Percentiles rank a stretch among this genome's conserved stretches.
phyloP scores from a whole-genome alignment of 371 early-diverging fungal species.

The Synchytrium microbalum region DNA sequence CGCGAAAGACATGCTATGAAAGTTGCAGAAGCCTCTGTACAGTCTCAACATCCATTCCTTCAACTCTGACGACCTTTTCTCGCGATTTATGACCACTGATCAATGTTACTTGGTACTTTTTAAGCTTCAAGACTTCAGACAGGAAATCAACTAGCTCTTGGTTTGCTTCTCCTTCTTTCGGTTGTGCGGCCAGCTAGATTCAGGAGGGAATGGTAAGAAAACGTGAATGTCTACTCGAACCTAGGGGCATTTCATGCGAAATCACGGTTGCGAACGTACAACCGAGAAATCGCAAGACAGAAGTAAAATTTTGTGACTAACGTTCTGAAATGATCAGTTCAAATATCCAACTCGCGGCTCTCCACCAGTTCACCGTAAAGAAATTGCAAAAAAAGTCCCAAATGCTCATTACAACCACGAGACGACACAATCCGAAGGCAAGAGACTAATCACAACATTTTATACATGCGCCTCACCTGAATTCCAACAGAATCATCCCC shows the following conservation, averaged over 20 bases:
- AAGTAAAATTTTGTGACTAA: not conserved
- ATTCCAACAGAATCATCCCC: not conserved
- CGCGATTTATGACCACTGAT: slow-evolving; percentile 1
- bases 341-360: not conserved
- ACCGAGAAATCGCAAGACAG: not conserved
- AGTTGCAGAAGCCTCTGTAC: not conserved
- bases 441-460: too few species aligned
- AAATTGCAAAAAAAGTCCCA: not conserved
- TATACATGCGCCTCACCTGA: not conserved
- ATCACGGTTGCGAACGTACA: not conserved
- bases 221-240: too few species aligned
- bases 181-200: slow-evolving; percentile 1
- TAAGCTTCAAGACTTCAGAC: not conserved
- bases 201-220: too few species aligned
- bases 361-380: not conserved
- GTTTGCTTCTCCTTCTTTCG: slow-evolving; percentile 1
- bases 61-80: not conserved
- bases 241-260: not conserved
- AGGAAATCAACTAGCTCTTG: not conserved
- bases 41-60: not conserved
- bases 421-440: too few species aligned
- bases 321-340: not conserved
- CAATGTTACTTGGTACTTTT: not conserved
- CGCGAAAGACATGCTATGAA: too few species aligned
- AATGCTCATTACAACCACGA: too few species aligned